Conservation (phyloP, 306 rosid genomes). For the Lathyrus oleraceus region DNA sequence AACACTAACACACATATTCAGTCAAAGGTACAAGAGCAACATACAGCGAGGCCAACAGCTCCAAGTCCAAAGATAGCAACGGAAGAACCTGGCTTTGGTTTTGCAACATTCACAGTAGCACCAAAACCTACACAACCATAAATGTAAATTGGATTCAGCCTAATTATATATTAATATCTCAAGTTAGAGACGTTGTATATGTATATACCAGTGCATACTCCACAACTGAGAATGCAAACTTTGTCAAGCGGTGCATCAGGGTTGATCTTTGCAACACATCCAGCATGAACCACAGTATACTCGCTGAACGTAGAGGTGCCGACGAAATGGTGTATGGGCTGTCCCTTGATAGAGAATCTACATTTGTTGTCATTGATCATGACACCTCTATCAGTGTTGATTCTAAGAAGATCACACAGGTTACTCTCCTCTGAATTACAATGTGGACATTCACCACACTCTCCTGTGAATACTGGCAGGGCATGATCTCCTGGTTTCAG, state of each 20-base stretch:
- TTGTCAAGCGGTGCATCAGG: constrained; percentile 92
- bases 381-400: constrained; percentile 85
- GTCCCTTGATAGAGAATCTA: constrained; percentile 71
- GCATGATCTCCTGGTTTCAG: constrained; percentile 86
- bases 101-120: constrained; percentile 89
- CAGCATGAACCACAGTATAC: constrained; percentile 77
- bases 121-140: constrained; percentile 59
- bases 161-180: not conserved
- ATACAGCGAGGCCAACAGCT: constrained; percentile 93
- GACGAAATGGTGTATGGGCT: constrained; percentile 77
- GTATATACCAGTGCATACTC: constrained; percentile 75
- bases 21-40: constrained; percentile 10
- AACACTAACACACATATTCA: not conserved
- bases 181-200: not conserved
- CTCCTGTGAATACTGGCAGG: constrained; percentile 91
- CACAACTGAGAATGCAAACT: constrained; percentile 90
- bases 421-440: constrained; percentile 90
- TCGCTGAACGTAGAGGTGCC: constrained; percentile 94
- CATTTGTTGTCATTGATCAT: constrained; percentile 66
- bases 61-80: constrained; percentile 91
- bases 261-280: constrained; percentile 83
- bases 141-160: not conserved
- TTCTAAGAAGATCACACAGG: constrained; percentile 88
- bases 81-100: constrained; percentile 74
- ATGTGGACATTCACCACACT: constrained; percentile 83